A percentile compares a stretch with the other conserved stretches of the same genome.
Conservation (phyloP, 805 yeast species). For the Candida sonorensis region DNA sequence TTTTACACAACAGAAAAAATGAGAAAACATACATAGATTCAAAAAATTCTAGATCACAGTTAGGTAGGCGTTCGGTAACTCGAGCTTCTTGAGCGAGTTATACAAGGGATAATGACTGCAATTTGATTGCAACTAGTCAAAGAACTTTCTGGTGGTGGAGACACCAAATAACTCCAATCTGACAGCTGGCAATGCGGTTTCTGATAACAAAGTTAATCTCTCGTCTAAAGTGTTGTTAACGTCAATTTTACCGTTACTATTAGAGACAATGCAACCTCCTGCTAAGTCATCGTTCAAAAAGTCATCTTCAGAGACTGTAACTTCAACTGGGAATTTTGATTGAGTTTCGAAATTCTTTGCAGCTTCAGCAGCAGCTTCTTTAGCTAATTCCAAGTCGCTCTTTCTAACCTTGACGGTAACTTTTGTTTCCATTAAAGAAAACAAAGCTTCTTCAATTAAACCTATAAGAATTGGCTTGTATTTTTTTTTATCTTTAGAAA, state of each 20-base stretch:
- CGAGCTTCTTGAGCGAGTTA: too few relatives aligned
- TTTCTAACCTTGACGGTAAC: conserved; percentile 64
- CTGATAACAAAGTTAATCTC: conserved; percentile 76
- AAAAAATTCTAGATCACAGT: too few relatives aligned
- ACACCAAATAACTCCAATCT: conserved; percentile 87
- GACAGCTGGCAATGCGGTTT: conserved; percentile 86
- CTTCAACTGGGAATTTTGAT: conserved; percentile 49
- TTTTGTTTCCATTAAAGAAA: conserved; percentile 64
- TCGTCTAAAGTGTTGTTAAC: conserved; percentile 92
- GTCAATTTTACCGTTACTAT: conserved; percentile 74
- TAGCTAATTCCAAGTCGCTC: conserved; percentile 52
- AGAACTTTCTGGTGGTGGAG: conserved; percentile 81
- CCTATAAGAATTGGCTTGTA: conserved; percentile 70
- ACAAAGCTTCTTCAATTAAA: conserved; percentile 71
- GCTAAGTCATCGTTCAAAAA: conserved; percentile 58
- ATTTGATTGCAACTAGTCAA: too few relatives aligned
- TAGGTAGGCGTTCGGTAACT: too few relatives aligned
- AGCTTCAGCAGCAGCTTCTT: conserved; percentile 57
- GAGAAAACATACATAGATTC: too few relatives aligned
- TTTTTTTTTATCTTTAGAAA: conserved; percentile 46
- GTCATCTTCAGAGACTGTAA: conserved; percentile 48
- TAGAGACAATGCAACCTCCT: conserved; percentile 80
- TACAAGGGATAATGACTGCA: too few relatives aligned
- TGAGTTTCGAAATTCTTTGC: conserved; percentile 55
- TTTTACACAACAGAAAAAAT: too few relatives aligned